phyloP scores from a whole-genome alignment of 345 rosid genomes.

The Gossypium arboreum region DNA sequence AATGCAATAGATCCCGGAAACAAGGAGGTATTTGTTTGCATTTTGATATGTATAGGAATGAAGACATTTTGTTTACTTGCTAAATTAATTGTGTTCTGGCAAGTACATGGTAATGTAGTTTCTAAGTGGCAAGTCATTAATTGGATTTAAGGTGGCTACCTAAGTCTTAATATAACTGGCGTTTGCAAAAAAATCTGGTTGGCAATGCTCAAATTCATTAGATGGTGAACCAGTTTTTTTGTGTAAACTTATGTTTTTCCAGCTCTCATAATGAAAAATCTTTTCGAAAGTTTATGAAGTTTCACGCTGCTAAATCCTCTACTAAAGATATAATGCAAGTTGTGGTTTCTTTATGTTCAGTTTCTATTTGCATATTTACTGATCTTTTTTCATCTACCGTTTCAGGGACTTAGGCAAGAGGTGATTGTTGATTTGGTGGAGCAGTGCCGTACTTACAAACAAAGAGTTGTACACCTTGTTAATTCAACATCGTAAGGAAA shows the following conservation, averaged over 20 bases:
- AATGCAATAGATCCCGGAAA: constrained; percentile 86
- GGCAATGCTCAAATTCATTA: neutral
- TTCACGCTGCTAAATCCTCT: constrained; percentile 7
- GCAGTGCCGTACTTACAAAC: constrained; percentile 94
- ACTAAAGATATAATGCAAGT: neutral
- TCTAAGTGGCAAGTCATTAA: neutral
- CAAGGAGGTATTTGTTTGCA: constrained; percentile 59
- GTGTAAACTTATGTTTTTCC: neutral
- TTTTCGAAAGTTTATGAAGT: neutral
- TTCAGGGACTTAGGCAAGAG: constrained; percentile 91
- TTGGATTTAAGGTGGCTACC: neutral
- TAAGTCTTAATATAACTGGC: neutral
- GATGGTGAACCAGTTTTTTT: neutral
- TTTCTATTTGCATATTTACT: constrained; percentile 8
- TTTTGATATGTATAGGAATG: neutral
- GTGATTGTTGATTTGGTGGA: constrained; percentile 96
- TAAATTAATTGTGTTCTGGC: neutral
- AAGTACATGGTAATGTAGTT: neutral
- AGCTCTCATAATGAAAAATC: neutral
- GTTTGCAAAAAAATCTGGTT: neutral
- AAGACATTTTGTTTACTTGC: neutral
- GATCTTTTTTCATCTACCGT: constrained; percentile 23
- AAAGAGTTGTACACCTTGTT: constrained; percentile 96
- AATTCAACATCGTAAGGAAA: constrained; percentile 86
- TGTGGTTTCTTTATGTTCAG: neutral